Conservation (phyloP, 1,284 basidiomycete genomes). For the Cryptococcus amylolentus region DNA sequence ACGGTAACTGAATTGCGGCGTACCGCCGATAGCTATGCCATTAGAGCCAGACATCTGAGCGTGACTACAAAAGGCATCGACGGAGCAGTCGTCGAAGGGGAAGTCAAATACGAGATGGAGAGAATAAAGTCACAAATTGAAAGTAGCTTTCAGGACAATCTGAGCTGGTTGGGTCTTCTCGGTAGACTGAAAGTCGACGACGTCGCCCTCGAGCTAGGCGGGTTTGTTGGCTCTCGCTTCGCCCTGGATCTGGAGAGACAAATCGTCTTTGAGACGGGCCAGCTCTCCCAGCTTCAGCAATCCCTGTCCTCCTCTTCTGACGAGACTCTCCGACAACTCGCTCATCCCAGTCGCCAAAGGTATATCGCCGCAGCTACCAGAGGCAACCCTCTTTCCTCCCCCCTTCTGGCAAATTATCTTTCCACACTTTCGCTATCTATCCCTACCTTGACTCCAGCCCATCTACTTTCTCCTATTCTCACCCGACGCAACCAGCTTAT, state of each 20-base stretch:
- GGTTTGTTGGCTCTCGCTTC: conserved; percentile 60
- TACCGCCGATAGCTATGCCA: conserved; percentile 21
- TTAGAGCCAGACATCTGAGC: conserved; percentile 29
- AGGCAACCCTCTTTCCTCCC: conserved; percentile 57
- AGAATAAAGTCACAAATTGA: conserved; percentile 56
- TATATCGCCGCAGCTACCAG: conserved; percentile 27
- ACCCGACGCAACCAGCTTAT: conserved; percentile 61
- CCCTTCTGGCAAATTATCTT: conserved; percentile 66
- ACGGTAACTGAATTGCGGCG: conserved; percentile 18
- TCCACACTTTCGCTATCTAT: conserved; percentile 54
- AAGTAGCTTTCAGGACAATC: conserved; percentile 53
- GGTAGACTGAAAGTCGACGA: conserved; percentile 63
- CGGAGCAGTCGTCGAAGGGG: conserved; percentile 53
- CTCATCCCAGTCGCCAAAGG: conserved; percentile 25
- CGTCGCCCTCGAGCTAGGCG: conserved; percentile 58
- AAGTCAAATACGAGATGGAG: conserved; percentile 53
- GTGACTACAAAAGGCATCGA: conserved; percentile 34
- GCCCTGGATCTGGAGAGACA: conserved; percentile 63
- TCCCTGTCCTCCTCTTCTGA: conserved; percentile 54
- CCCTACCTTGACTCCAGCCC: conserved; percentile 54
- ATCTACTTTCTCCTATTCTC: conserved; percentile 59
- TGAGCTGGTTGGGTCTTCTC: conserved; percentile 67
- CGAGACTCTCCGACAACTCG: conserved; percentile 29
- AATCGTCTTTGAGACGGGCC: conserved; percentile 67
- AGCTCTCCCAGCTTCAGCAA: conserved; percentile 59